Evolutionary conservation across 129 eudicot genomes (phyloP).

Genomic region (Lonicera japonica): DNA sequence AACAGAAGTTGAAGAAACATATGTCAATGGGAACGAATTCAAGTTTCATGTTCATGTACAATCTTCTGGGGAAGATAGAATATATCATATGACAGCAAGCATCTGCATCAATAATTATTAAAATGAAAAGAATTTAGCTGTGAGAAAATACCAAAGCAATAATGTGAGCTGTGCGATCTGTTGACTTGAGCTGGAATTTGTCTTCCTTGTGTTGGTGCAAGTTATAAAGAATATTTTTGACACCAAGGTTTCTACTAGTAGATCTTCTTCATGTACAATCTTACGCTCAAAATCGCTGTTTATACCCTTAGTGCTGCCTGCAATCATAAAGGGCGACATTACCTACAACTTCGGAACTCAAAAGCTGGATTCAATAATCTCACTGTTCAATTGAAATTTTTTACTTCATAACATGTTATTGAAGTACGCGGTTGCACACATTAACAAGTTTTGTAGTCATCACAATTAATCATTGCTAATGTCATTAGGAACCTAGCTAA

Average conservation of each 20-base stretch:
- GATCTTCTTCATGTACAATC: not conserved
- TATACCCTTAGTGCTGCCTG: not conserved
- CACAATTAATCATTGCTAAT: no score
- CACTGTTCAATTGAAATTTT: no score
- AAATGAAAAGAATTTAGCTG: not conserved
- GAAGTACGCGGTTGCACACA: no score
- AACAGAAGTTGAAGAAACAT: not conserved
- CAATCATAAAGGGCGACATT: no score
- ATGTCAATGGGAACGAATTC: no score
- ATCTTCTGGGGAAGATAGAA: not conserved
- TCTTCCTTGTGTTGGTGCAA: slow-evolving; percentile 1
- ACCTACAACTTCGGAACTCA: no score
- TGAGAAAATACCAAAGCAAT: slow-evolving; percentile 1
- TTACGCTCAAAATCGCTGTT: not conserved
- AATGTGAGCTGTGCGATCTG: slow-evolving; percentile 4
- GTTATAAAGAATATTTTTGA: not conserved
- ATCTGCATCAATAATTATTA: not conserved
- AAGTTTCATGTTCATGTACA: not conserved
- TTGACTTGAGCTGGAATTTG: slow-evolving; percentile 6
- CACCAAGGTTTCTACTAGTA: not conserved
- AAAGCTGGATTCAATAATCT: no score
- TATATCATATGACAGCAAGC: slow-evolving; percentile 3
- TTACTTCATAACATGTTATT: no score
- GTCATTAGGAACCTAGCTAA: no score
- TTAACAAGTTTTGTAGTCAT: no score